A percentile compares a stretch with the other conserved stretches of the same genome.
Evolutionary conservation across 2,329 filamentous ascomycete species (phyloP).

Genomic region (Alternaria angustiovoidea): DNA sequence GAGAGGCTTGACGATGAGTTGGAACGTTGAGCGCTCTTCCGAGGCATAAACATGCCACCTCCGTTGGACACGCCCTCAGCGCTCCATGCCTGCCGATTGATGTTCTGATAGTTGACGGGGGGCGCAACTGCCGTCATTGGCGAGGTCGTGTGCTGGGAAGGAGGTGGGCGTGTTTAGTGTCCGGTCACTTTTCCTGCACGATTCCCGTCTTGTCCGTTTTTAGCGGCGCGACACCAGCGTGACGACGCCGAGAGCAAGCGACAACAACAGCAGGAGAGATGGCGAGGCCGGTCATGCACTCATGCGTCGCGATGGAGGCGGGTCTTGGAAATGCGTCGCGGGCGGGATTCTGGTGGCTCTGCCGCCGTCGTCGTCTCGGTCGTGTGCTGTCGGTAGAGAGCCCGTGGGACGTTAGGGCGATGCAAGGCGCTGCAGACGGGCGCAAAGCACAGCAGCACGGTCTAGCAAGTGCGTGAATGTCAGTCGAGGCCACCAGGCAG

Average conservation of each 20-base stretch:
- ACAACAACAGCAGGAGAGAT: constrained; percentile 22
- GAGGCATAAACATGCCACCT: constrained; percentile 83
- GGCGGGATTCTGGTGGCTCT: constrained; percentile 5
- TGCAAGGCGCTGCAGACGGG: constrained; percentile 26
- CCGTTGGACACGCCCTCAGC: constrained; percentile 67
- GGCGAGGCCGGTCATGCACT: constrained; percentile 33
- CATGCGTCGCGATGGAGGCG: constrained; percentile 35
- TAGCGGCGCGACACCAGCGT: constrained; percentile 41
- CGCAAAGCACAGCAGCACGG: constrained; percentile 26
- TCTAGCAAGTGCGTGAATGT: constrained; percentile 16
- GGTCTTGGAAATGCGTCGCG: constrained; percentile 16
- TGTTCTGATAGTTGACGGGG: constrained; percentile 69
- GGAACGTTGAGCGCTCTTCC: constrained; percentile 82
- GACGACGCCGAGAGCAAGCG: constrained; percentile 31
- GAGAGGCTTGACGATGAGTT: constrained; percentile 89
- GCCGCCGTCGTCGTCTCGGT: constrained; percentile 35
- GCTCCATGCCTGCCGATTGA: constrained; percentile 69
- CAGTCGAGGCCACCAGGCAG: constrained; percentile 23
- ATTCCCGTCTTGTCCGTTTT: constrained; percentile 37
- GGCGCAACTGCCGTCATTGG: constrained; percentile 73
- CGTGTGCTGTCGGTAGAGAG: constrained; percentile 48
- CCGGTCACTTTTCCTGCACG: constrained; percentile 35
- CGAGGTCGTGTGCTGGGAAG: constrained; percentile 33
- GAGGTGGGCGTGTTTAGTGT: constrained; percentile 27
- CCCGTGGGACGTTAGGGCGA: constrained; percentile 43